A percentile compares a stretch with the other conserved stretches of the same genome.
phyloP scores from a whole-genome alignment of 495 filamentous ascomycete species.

The Daldinia vernicosa region DNA sequence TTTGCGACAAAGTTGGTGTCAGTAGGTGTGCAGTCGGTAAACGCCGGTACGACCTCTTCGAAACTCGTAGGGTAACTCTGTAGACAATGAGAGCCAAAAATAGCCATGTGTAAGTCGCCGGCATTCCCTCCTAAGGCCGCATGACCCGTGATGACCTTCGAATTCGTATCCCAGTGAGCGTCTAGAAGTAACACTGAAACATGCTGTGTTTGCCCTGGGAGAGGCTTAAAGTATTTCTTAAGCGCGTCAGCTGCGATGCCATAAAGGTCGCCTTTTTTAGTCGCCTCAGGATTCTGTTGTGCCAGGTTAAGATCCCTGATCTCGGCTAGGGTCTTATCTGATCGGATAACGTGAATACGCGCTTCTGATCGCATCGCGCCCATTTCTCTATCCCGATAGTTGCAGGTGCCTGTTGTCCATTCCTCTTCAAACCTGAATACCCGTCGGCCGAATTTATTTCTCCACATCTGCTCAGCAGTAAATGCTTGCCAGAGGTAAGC shows the following conservation, averaged over 20 bases:
- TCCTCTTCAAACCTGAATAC: conserved; percentile 92
- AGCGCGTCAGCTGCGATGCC: conserved; percentile 79
- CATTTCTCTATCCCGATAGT: conserved; percentile 70
- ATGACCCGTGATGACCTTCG: conserved; percentile 78
- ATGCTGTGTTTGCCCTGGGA: conserved; percentile 81
- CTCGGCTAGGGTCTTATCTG: conserved; percentile 84
- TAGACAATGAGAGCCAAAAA: conserved; percentile 89
- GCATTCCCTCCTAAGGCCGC: conserved; percentile 75
- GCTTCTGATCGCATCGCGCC: conserved; percentile 87
- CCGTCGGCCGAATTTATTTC: conserved; percentile 81
- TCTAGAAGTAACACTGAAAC: conserved; percentile 86
- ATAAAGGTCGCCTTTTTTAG: conserved; percentile 74
- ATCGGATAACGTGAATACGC: conserved; percentile 82
- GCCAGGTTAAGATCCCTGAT: conserved; percentile 79
- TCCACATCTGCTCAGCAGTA: conserved; percentile 93
- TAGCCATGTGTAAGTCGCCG: conserved; percentile 78
- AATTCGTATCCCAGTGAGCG: conserved; percentile 80
- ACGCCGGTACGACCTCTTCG: conserved; percentile 86
- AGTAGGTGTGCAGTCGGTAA: conserved; percentile 86
- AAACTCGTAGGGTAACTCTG: conserved; percentile 86
- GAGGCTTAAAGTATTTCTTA: conserved; percentile 73
- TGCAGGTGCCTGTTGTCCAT: conserved; percentile 83
- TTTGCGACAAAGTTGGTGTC: conserved; percentile 84
- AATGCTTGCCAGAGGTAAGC: conserved; percentile 97
- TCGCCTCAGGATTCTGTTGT: conserved; percentile 78